Percentiles rank a stretch among this genome's conserved stretches.
Evolutionary conservation across 352 stramenopile species (phyloP).

Genomic region (Pythium aristosporum): DNA sequence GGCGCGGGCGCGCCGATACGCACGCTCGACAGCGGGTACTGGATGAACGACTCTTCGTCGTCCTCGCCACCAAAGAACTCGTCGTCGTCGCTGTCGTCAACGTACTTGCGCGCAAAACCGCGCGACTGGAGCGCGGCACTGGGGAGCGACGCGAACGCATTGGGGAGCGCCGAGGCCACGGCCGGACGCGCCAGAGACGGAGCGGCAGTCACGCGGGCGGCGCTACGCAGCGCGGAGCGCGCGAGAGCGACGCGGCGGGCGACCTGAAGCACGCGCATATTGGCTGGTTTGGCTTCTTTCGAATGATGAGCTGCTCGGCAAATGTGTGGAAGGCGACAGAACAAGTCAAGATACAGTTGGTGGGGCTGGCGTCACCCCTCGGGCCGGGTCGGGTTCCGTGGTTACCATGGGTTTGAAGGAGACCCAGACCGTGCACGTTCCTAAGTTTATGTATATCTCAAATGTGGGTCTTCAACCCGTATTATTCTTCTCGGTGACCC

Average conservation of each 20-base stretch:
- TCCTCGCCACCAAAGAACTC: slow-evolving; percentile 68
- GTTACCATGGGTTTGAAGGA: neutral
- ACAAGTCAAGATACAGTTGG: neutral
- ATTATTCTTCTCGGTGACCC: too few species aligned
- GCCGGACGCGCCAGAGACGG: slow-evolving; percentile 11
- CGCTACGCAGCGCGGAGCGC: slow-evolving; percentile 11
- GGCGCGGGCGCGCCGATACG: slow-evolving; percentile 68
- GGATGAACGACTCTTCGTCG: slow-evolving; percentile 76
- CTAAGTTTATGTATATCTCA: neutral
- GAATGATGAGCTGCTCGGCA: neutral
- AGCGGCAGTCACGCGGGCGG: slow-evolving; percentile 5
- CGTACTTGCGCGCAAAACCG: slow-evolving; percentile 39
- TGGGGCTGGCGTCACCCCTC: neutral
- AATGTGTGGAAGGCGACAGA: neutral
- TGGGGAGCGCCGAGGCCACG: slow-evolving; percentile 7
- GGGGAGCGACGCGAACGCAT: slow-evolving; percentile 7
- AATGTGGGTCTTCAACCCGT: neutral
- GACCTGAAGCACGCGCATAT: slow-evolving; percentile 22
- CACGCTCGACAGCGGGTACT: slow-evolving; percentile 65
- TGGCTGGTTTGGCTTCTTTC: neutral
- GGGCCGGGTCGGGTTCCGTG: neutral
- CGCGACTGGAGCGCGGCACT: slow-evolving; percentile 22
- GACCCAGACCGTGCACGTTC: neutral
- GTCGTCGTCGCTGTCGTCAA: slow-evolving; percentile 37
- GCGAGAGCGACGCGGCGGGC: slow-evolving; percentile 12